Evolutionary conservation across 75 land plant genomes (phyloP).

Genomic region (Ceratopteris richardii): DNA sequence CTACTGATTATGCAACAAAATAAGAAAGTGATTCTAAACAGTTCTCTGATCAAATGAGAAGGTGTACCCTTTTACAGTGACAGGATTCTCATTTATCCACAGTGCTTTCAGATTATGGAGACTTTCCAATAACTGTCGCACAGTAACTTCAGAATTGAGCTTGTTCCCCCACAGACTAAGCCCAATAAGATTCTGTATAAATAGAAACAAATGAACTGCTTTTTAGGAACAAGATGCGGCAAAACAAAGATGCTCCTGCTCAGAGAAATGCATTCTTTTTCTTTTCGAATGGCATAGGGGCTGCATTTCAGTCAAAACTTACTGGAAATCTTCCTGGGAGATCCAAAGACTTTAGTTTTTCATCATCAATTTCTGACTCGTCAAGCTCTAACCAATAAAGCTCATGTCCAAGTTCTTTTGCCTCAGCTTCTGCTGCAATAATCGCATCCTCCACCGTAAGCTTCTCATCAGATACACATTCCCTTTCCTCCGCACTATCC

Average conservation of each 20-base stretch:
- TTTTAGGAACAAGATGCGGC: too few relatives aligned
- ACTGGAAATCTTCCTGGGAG: conserved; percentile 72
- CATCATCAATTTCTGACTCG: conserved; percentile 72
- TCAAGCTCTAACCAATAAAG: conserved; percentile 83
- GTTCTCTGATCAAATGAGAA: too few relatives aligned
- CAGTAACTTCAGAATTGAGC: conserved; percentile 44
- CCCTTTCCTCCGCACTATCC: conserved; percentile 10
- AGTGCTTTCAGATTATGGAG: conserved; percentile 53
- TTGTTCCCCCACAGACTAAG: conserved; percentile 87
- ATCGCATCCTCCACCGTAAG: conserved; percentile 21
- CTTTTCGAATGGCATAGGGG: too few relatives aligned
- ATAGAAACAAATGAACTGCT: not conserved
- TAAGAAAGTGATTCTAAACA: too few relatives aligned
- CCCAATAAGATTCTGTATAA: conserved; percentile 59
- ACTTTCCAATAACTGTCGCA: conserved; percentile 40
- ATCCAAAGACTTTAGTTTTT: conserved; percentile 46
- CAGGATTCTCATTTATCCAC: conserved; percentile 90
- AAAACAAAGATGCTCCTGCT: too few relatives aligned
- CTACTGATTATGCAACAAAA: too few relatives aligned
- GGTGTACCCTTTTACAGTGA: conserved; percentile 33
- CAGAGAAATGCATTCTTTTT: too few relatives aligned
- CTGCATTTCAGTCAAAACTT: conserved; percentile 2
- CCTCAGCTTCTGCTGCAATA: conserved; percentile 29
- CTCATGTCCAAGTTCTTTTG: conserved; percentile 35
- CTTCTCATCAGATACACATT: conserved; percentile 2